These are phyloP conservation scores for Gynochthodes officinalis DNA, from an alignment of 257 asterid species.

Conservation along the genomic window DNA sequence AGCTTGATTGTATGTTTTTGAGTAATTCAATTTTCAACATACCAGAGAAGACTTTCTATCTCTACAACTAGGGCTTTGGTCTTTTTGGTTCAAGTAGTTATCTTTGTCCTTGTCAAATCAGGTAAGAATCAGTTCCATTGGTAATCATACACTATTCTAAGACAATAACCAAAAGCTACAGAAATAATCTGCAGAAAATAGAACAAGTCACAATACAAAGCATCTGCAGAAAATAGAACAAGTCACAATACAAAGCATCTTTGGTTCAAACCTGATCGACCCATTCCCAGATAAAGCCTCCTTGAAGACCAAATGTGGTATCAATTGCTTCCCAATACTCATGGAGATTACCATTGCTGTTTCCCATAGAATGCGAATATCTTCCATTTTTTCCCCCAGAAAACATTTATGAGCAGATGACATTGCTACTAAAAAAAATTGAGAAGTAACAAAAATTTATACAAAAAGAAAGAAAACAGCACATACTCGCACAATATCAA, in stretches of 20 bases:
- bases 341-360: constrained; percentile 90
- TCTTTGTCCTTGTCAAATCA: no score
- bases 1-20: no score
- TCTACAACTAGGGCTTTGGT: no score
- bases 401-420: constrained; percentile 16
- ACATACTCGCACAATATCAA: constrained; percentile 96
- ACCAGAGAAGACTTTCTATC: no score
- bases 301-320: constrained; percentile 94
- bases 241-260: not conserved
- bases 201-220: no score
- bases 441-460: constrained; percentile 1
- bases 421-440: constrained; percentile 14
- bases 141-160: not conserved
- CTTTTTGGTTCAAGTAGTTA: no score
- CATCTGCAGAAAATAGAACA: not conserved
- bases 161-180: not conserved
- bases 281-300: constrained; percentile 99
- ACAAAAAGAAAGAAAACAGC: constrained; percentile 9
- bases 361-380: constrained; percentile 96
- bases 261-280: constrained; percentile 77
- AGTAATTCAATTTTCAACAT: no score
- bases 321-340: constrained; percentile 99
- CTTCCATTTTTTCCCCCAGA: constrained; percentile 35
- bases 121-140: not conserved
- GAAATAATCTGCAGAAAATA: not conserved